phyloP scores from a whole-genome alignment of 2,329 filamentous ascomycete genomes.

The Paecilomyces fulvus region DNA sequence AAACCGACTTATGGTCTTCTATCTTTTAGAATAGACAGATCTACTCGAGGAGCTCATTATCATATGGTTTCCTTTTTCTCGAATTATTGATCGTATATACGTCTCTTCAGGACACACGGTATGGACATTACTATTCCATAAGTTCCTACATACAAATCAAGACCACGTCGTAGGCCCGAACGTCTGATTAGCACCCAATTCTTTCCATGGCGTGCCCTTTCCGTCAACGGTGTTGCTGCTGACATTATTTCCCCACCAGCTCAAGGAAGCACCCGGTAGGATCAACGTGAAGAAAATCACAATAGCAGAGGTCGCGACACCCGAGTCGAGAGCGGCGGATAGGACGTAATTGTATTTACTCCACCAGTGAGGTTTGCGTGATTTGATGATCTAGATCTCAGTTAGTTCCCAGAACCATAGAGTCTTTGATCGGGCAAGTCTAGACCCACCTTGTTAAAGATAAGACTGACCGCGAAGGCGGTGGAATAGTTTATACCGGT shows the following conservation, averaged over 20 bases:
- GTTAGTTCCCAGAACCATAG: neutral
- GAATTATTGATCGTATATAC: neutral
- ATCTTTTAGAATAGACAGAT: too few relatives aligned
- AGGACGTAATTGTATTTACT: slow-evolving; percentile 31
- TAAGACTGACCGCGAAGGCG: slow-evolving; percentile 18
- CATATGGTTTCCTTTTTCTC: too few relatives aligned
- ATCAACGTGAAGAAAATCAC: slow-evolving; percentile 39
- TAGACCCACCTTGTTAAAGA: slow-evolving; percentile 24
- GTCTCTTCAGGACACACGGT: neutral
- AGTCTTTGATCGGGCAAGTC: neutral
- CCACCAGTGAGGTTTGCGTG: slow-evolving; percentile 12
- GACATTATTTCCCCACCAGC: slow-evolving; percentile 37
- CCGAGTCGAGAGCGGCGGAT: slow-evolving; percentile 35
- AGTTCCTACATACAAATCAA: neutral
- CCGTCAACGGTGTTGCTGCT: slow-evolving; percentile 33
- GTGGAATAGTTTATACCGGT: slow-evolving; percentile 17
- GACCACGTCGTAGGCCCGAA: slow-evolving; percentile 4
- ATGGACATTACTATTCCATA: neutral
- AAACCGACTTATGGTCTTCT: neutral
- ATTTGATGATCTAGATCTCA: slow-evolving; percentile 7
- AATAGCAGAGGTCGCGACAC: slow-evolving; percentile 34
- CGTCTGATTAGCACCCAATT: slow-evolving; percentile 3
- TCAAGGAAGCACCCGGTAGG: slow-evolving; percentile 30
- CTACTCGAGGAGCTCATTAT: too few relatives aligned
- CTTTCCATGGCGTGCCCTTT: slow-evolving; percentile 27